Evolutionary conservation across 208 protist species (phyloP), one percentile per base, ranked within the genome.

Genomic region (Wallacemonas sp.): DNA sequence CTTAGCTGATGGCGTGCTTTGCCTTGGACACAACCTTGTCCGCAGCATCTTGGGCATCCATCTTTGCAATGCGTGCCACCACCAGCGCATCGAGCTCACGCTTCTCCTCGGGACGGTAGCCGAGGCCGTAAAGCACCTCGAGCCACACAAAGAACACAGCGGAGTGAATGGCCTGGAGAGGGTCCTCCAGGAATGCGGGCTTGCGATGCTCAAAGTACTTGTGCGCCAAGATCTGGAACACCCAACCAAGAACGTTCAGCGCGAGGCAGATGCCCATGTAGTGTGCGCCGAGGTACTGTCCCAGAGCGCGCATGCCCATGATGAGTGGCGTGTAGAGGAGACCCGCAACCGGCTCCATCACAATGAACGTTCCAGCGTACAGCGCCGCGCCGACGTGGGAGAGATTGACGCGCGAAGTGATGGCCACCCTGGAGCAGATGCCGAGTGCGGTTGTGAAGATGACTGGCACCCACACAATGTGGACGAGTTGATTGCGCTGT

Each of bases 121-220:
- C 88, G 34, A 88, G 64, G 17, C n/a, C 46, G 65, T 85, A 95
- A 29, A 95, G 77, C 43, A 96, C 72, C 73, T 93, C 78, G 19
- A 88, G 63, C 76, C 76, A 91, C n/a, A 86, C 75, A 79, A 88
- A 88, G 61, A 88, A 84, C 43, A 85, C 70, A 14, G 83, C 79
- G 17, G 83, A 61, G 65, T 85, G 80, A 32, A 88, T 55, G 38
- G 85, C 74, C 67, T 96, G 91, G 8, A 89, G 44, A 9, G 89
- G 76, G 58, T 90, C 85, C 32, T 94, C 86, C 26, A 82, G 60
- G 29, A 97, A 81, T 16, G 92, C 88, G 4, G 92, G 92, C 47
- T 65, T 49, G 19, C 88, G 81, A 9, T 58, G 21, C 56, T 90
- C 81, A 27, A 70, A 74, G 19, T 70, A 61, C 34, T 71, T 77